Percentiles rank a stretch among this genome's conserved stretches.
phyloP scores from a whole-genome alignment of 495 filamentous ascomycete genomes.

The Parmelia sp. region DNA sequence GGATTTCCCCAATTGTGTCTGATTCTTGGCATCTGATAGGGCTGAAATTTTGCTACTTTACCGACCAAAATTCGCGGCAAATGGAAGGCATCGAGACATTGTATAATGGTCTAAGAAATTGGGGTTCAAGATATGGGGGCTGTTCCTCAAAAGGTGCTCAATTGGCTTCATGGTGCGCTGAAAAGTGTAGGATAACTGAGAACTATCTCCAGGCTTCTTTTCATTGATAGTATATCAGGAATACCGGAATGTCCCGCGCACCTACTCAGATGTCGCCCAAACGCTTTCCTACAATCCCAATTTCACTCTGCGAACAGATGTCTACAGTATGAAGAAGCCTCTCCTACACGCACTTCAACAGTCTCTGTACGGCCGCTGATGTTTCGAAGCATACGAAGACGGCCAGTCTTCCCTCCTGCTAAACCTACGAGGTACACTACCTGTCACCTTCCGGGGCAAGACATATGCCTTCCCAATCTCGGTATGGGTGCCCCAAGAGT shows the following conservation, averaged over 20 bases:
- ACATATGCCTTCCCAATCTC: conserved; percentile 88
- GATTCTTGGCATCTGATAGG: background rate
- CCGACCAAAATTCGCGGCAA: background rate
- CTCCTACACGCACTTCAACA: background rate
- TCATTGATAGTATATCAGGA: conserved; percentile 50
- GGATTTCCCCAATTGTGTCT: too few relatives aligned
- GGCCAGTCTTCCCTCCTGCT: conserved; percentile 82
- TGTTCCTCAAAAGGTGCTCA: conserved; percentile 80
- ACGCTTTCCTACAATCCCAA: conserved; percentile 75
- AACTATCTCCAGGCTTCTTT: background rate
- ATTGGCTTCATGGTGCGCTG: conserved; percentile 90
- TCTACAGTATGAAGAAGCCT: conserved; percentile 66
- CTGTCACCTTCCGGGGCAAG: conserved; percentile 78
- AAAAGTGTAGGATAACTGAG: conserved; percentile 53
- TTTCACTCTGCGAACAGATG: conserved; percentile 84
- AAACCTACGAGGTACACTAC: conserved; percentile 78
- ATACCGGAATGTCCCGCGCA: conserved; percentile 85
- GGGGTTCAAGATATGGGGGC: conserved; percentile 50
- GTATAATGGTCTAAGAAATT: background rate
- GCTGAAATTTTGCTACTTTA: background rate
- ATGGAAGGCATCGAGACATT: background rate
- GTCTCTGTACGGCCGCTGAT: conserved; percentile 15
- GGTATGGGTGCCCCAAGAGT: conserved; percentile 92
- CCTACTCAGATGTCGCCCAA: conserved; percentile 85
- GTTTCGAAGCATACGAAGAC: conserved; percentile 69